Conservation (phyloP, 2,329 filamentous ascomycete genomes). For the Hypoxylon sp. region DNA sequence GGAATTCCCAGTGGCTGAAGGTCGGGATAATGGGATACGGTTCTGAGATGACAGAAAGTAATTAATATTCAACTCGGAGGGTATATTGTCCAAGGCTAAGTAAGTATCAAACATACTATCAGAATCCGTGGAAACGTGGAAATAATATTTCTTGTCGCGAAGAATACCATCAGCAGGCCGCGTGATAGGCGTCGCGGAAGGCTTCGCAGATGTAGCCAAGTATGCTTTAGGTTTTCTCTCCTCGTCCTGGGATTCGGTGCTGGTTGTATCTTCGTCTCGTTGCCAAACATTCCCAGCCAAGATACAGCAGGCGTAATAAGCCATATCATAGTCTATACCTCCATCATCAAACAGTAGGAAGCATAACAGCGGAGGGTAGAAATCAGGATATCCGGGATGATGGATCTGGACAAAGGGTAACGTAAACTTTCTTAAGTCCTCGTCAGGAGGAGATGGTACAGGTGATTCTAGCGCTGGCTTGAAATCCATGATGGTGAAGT, state of each 20-base stretch:
- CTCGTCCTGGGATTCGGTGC: neutral
- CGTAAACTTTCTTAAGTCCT: neutral
- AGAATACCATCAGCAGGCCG: constrained; percentile 9
- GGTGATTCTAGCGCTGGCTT: neutral
- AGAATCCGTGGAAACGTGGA: neutral
- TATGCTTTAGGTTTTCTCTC: neutral
- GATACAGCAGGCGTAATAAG: constrained; percentile 18
- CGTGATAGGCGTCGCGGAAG: neutral
- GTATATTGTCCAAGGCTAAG: neutral
- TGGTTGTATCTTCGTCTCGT: neutral
- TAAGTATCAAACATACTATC: neutral
- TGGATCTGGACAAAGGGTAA: neutral
- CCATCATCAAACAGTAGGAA: constrained; percentile 10
- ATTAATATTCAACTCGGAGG: neutral
- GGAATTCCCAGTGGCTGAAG: constrained; percentile 27
- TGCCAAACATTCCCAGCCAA: constrained; percentile 12
- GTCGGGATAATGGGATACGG: constrained; percentile 12
- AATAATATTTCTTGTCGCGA: neutral
- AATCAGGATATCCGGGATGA: constrained; percentile 10
- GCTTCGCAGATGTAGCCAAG: neutral
- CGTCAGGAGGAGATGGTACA: neutral
- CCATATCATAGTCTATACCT: constrained; percentile 22
- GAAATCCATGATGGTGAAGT: neutral
- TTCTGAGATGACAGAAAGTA: neutral
- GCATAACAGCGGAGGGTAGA: neutral